Evolutionary conservation across 805 yeast species (phyloP).

Genomic region (Komagataella pseudopastoris): DNA sequence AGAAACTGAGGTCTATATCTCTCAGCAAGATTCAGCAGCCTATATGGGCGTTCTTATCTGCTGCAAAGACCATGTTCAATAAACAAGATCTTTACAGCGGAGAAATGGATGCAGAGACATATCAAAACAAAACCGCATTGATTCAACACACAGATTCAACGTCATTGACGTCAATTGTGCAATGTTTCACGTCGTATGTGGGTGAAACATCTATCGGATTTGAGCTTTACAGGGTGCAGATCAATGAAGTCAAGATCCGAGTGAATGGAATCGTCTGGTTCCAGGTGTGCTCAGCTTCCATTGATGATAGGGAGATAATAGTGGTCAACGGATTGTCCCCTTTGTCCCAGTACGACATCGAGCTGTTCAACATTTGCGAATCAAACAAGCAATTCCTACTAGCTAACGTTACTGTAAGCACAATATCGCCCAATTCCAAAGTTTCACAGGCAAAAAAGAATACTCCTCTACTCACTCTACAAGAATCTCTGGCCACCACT

Average conservation of each 20-base stretch:
- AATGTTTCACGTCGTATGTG: slow-evolving; percentile 31
- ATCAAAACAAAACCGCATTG: slow-evolving; percentile 5
- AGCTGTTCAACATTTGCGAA: slow-evolving; percentile 22
- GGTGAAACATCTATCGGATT: slow-evolving; percentile 40
- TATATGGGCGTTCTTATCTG: slow-evolving; percentile 38
- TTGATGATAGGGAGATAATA: slow-evolving; percentile 33
- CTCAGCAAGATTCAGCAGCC: slow-evolving; percentile 25
- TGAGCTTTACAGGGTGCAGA: slow-evolving; percentile 29
- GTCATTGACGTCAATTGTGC: slow-evolving; percentile 13
- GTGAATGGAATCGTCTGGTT: slow-evolving; percentile 65
- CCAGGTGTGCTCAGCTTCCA: slow-evolving; percentile 40
- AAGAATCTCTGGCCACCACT: slow-evolving; percentile 53
- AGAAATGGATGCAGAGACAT: slow-evolving; percentile 10
- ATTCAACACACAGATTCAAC: slow-evolving; percentile 7
- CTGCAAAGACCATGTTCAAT: slow-evolving; percentile 33
- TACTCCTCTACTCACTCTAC: slow-evolving; percentile 49
- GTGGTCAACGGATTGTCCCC: slow-evolving; percentile 56
- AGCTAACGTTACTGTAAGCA: slow-evolving; percentile 19
- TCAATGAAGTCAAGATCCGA: slow-evolving; percentile 26
- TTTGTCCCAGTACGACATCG: slow-evolving; percentile 47
- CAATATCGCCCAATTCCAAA: slow-evolving; percentile 17
- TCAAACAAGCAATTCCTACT: slow-evolving; percentile 15
- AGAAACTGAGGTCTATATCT: slow-evolving; percentile 9
- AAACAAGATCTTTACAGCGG: slow-evolving; percentile 32
- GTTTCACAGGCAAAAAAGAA: slow-evolving; percentile 19